These are phyloP conservation scores for Fagopyrum tataricum DNA, from an alignment of 148 eudicot genomes.

Conservation along the genomic window DNA sequence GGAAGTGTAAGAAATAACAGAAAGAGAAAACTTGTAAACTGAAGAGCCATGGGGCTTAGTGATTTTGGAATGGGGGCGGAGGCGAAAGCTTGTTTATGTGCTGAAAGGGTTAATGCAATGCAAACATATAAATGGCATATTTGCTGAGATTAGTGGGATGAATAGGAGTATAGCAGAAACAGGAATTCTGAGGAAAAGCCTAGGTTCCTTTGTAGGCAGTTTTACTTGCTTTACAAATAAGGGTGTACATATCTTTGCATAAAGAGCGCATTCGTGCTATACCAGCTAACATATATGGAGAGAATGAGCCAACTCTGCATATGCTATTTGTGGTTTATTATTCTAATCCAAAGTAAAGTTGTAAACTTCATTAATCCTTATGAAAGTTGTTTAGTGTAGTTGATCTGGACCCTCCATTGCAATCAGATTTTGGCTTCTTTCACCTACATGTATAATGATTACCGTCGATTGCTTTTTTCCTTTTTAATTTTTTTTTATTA, in stretches of 20 bases:
- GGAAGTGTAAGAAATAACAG: slow-evolving; percentile 25
- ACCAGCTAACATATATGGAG: not conserved
- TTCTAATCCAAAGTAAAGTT: not conserved
- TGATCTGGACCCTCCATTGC: slow-evolving; percentile 13
- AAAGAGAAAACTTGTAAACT: slow-evolving; percentile 18
- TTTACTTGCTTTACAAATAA: slow-evolving; percentile 4
- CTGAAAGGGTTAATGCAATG: slow-evolving; percentile 24
- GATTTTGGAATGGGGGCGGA: not conserved
- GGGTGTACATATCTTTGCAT: not conserved
- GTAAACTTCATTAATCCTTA: not conserved
- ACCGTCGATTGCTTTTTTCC: not conserved
- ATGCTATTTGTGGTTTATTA: not conserved
- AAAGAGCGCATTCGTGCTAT: not conserved
- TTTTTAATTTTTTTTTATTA: not conserved
- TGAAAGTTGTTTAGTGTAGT: not conserved
- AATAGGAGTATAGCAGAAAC: not conserved
- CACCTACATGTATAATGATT: not conserved
- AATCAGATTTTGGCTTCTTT: slow-evolving; percentile 8
- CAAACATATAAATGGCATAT: slow-evolving; percentile 20
- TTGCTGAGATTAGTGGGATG: not conserved
- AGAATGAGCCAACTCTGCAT: not conserved
- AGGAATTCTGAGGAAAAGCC: slow-evolving; percentile 3
- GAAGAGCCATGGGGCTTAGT: slow-evolving; percentile 34
- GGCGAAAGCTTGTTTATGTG: slow-evolving; percentile 3
- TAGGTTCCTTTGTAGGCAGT: not conserved